These are phyloP conservation scores for Pseudopediastrum boryanum DNA, from an alignment of 139 green algal genomes.

Conservation along the genomic window DNA sequence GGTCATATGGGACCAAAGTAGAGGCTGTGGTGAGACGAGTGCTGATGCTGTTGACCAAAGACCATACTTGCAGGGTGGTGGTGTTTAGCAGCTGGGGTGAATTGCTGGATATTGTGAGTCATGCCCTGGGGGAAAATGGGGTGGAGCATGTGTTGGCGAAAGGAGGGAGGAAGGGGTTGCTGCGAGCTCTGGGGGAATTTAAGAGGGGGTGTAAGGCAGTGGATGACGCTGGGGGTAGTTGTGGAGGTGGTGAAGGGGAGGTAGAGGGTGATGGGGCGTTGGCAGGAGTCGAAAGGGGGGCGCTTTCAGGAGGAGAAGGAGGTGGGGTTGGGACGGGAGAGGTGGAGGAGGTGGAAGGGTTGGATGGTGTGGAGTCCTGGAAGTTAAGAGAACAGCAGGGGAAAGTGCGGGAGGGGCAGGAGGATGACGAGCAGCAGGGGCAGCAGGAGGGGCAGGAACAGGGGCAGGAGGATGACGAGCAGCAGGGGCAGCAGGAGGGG, in stretches of 20 bases:
- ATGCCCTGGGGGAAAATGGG: conserved; percentile 64
- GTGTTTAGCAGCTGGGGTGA: conserved; percentile 86
- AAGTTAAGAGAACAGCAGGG: not conserved
- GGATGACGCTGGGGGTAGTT: not conserved
- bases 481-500: not conserved
- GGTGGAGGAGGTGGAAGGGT: not conserved
- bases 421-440: not conserved
- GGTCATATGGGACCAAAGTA: conserved; percentile 85
- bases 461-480: not conserved
- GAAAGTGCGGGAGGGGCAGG: not conserved
- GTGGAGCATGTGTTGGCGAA: conserved; percentile 52
- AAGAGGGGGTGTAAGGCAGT: not conserved
- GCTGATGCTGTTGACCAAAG: conserved; percentile 46
- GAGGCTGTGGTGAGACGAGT: conserved; percentile 82
- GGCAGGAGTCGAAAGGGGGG: not conserved
- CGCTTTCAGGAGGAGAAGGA: not conserved
- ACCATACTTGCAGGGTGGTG: conserved; percentile 64
- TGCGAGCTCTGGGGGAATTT: conserved; percentile 65
- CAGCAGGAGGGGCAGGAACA: no score
- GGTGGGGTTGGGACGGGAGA: no score
- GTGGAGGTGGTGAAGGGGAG: not conserved
- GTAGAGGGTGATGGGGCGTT: conserved; percentile 1
- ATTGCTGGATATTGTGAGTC: conserved; percentile 77
- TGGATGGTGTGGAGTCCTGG: not conserved
- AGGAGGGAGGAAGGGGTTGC: conserved; percentile 49